These are phyloP conservation scores for Colletotrichum sp. DNA, from an alignment of 2,329 filamentous ascomycete genomes.

Conservation along the genomic window DNA sequence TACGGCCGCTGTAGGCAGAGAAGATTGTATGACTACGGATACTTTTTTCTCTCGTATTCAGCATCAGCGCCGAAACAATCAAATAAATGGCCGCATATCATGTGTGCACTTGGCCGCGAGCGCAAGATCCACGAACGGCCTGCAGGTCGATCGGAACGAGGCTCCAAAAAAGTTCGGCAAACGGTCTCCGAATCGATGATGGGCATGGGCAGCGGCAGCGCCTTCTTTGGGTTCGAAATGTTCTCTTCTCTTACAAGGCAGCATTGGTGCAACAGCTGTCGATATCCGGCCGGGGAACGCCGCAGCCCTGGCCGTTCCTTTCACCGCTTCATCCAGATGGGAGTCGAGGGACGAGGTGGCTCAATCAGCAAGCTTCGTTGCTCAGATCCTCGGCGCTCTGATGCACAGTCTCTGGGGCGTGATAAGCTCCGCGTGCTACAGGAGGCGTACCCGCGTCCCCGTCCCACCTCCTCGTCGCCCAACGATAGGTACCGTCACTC, in stretches of 20 bases:
- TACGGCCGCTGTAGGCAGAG: conserved; percentile 13
- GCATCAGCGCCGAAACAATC: background rate
- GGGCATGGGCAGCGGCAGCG: background rate
- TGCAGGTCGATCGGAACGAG: background rate
- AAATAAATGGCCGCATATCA: background rate
- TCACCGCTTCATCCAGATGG: conserved; percentile 17
- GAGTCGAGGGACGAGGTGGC: background rate
- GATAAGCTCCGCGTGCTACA: conserved; percentile 21
- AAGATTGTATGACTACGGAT: background rate
- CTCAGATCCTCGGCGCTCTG: conserved; percentile 21
- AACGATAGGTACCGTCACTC: background rate
- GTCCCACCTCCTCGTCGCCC: background rate
- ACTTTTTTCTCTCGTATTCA: background rate
- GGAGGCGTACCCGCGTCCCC: conserved; percentile 14
- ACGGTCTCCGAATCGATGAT: background rate
- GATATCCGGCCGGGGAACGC: conserved; percentile 3
- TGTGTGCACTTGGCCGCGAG: background rate
- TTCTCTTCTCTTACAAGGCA: background rate
- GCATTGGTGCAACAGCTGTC: background rate
- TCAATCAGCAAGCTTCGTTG: conserved; percentile 1
- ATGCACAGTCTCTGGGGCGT: conserved; percentile 7
- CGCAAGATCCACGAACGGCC: background rate
- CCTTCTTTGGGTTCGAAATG: background rate
- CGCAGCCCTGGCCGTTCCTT: conserved; percentile 1
- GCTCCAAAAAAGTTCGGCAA: background rate